These are phyloP conservation scores for Globisporangium barbulae DNA, from an alignment of 352 stramenopile species.

Conservation along the genomic window DNA sequence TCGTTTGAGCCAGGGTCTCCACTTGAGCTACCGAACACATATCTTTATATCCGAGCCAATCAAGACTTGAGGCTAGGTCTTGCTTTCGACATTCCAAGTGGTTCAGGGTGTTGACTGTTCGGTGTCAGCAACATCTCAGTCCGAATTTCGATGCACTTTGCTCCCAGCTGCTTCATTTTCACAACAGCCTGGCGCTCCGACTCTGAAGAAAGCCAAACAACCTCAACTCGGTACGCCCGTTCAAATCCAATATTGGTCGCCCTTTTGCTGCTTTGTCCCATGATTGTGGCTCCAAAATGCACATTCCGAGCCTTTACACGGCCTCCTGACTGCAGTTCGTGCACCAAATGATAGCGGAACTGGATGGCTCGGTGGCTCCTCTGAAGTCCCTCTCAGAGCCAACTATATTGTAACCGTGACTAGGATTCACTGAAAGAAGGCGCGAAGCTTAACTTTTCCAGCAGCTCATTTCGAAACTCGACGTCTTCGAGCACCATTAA, in stretches of 20 bases:
- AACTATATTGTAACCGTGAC: not conserved
- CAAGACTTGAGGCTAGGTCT: not conserved
- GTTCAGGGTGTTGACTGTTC: not conserved
- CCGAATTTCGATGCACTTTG: not conserved
- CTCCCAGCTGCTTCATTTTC: conserved; percentile 4
- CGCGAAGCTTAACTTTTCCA: no score
- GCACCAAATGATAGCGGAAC: conserved; percentile 7
- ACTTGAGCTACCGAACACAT: not conserved
- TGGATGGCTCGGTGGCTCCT: not conserved
- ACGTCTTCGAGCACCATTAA: not conserved
- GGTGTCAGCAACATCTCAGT: not conserved
- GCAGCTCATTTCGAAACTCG: not conserved
- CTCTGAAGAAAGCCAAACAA: not conserved
- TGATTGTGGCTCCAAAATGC: not conserved
- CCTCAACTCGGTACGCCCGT: not conserved
- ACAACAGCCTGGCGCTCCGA: not conserved
- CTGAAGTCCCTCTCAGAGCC: not conserved
- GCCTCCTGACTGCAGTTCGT: not conserved
- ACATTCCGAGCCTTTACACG: conserved; percentile 4
- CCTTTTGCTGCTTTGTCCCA: no score
- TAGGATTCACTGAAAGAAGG: not conserved
- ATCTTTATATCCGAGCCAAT: not conserved
- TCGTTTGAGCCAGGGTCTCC: not conserved
- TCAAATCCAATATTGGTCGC: not conserved
- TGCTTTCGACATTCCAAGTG: no score